Percentiles rank a stretch among this genome's conserved stretches.
These are phyloP conservation scores for Talaromyces rugulosus DNA, from an alignment of 2,329 filamentous ascomycete genomes.

Conservation along the genomic window DNA sequence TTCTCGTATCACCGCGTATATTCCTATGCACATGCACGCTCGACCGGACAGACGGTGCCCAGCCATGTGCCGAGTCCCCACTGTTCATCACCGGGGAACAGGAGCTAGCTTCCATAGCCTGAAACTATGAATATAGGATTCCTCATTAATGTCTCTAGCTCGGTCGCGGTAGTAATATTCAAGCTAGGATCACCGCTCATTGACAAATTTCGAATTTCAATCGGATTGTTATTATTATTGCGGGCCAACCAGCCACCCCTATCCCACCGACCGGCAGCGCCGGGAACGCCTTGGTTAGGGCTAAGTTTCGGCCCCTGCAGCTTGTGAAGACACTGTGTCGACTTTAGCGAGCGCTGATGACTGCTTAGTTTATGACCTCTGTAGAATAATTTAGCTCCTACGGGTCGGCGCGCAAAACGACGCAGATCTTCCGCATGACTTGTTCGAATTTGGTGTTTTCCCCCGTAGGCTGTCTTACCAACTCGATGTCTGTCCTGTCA, in stretches of 20 bases:
- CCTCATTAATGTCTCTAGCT: no score
- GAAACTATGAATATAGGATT: background rate
- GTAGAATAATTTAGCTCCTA: background rate
- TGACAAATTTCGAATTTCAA: background rate
- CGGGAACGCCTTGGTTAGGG: background rate
- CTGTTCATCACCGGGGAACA: background rate
- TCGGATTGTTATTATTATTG: background rate
- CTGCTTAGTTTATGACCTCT: background rate
- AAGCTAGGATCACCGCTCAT: no score
- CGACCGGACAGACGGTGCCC: background rate
- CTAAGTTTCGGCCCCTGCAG: background rate
- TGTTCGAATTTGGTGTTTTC: background rate
- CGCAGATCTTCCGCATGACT: background rate
- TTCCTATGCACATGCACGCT: background rate
- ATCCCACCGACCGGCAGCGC: background rate
- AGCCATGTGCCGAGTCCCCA: background rate
- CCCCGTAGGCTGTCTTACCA: background rate
- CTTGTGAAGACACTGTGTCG: background rate
- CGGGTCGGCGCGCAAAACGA: background rate
- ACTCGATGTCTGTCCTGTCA: background rate
- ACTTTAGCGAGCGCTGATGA: background rate
- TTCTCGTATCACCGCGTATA: background rate
- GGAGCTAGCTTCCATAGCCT: background rate
- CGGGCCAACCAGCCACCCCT: background rate
- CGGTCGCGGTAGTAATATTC: no score